These are phyloP conservation scores for Candida pseudocylindracea DNA, from an alignment of 1,139 yeast species.

Conservation along the genomic window DNA sequence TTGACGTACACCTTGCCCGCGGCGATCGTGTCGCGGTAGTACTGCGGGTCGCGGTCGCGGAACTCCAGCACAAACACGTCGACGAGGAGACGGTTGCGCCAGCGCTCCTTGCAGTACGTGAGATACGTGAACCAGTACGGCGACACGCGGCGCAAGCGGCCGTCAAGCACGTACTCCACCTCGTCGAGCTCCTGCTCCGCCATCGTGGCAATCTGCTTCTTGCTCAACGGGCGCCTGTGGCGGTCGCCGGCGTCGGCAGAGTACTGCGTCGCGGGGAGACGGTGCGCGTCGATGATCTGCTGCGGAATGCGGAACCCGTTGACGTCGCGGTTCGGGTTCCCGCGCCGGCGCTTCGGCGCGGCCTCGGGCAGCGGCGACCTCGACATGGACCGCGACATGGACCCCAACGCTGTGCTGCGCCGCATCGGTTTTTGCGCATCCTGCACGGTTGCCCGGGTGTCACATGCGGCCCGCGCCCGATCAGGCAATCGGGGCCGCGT, in stretches of 20 bases:
- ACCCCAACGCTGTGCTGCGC: too few relatives aligned
- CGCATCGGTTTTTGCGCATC: too few relatives aligned
- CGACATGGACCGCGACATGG: too few relatives aligned
- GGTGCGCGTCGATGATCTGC: slow-evolving; percentile 19
- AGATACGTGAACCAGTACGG: slow-evolving; percentile 81
- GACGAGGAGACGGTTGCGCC: slow-evolving; percentile 63
- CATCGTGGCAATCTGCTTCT: too few relatives aligned
- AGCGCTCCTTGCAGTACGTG: slow-evolving; percentile 78
- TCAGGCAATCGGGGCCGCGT: too few relatives aligned
- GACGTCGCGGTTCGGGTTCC: slow-evolving; percentile 11
- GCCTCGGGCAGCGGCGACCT: too few relatives aligned
- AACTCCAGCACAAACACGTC: slow-evolving; percentile 76
- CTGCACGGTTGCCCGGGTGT: too few relatives aligned
- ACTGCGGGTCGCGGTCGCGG: slow-evolving; percentile 51
- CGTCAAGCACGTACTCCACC: slow-evolving; percentile 28
- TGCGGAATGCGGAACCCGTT: slow-evolving; percentile 25
- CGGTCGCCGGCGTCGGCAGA: too few relatives aligned
- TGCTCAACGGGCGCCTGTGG: too few relatives aligned
- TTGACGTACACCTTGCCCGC: slow-evolving; percentile 59
- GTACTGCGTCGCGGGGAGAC: too few relatives aligned
- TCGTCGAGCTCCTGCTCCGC: slow-evolving; percentile 11
- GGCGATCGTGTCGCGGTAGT: slow-evolving; percentile 45
- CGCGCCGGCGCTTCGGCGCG: too few relatives aligned
- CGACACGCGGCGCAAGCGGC: slow-evolving; percentile 43
- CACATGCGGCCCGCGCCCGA: too few relatives aligned